Conservation (phyloP, 305 asterid genomes). For the Fraxinus velutina region DNA sequence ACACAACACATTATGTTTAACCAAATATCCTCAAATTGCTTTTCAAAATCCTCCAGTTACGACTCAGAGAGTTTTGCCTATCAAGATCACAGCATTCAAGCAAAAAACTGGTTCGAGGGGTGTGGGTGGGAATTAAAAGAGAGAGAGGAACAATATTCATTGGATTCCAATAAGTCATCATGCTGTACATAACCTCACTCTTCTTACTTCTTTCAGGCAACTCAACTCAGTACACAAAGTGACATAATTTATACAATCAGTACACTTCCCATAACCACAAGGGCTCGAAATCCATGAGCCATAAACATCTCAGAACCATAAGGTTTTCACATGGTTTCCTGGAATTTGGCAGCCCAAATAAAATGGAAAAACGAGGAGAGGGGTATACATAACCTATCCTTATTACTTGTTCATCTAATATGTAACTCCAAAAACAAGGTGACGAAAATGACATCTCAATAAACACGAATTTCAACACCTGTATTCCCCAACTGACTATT, state of each 20-base stretch:
- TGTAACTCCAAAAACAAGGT: constrained; percentile 21
- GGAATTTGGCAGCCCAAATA: not conserved
- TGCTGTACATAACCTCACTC: not conserved
- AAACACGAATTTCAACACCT: constrained; percentile 62
- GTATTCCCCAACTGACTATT: constrained; percentile 31
- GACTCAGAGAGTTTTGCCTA: not conserved
- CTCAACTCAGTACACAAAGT: not conserved
- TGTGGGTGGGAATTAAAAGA: not conserved
- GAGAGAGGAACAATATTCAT: not conserved
- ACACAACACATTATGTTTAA: not conserved
- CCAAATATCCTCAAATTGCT: not conserved
- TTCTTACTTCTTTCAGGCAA: not conserved
- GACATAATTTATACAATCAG: not conserved
- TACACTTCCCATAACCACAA: not conserved
- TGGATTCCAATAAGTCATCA: not conserved
- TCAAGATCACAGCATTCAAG: not conserved
- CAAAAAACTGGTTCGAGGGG: not conserved
- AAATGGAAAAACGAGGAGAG: not conserved
- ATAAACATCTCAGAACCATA: not conserved
- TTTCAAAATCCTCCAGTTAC: not conserved
- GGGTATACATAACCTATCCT: not conserved
- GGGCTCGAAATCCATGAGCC: not conserved
- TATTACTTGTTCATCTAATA: not conserved
- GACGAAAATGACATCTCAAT: constrained; percentile 29
- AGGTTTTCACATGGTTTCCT: not conserved